Evolutionary conservation across 2,329 filamentous ascomycete species (phyloP).

Genomic region (Coniella lustricola): DNA sequence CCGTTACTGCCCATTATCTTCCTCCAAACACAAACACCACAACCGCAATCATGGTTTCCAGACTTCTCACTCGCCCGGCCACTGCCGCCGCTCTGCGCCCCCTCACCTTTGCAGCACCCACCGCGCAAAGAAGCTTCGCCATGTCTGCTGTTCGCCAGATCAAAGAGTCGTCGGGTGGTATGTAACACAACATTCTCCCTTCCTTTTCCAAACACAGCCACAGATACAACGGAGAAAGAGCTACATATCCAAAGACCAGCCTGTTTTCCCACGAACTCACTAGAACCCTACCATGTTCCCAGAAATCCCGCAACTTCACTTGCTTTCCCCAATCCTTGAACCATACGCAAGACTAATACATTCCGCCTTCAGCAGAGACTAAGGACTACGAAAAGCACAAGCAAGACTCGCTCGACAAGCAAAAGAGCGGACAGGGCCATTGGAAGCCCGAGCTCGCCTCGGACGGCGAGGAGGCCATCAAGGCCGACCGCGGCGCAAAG

Average conservation of each 20-base stretch:
- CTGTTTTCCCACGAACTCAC: too few species aligned
- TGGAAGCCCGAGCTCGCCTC: conserved; percentile 75
- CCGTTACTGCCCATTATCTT: neutral
- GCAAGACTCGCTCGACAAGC: conserved; percentile 55
- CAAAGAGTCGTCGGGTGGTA: conserved; percentile 15
- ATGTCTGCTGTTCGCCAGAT: conserved; percentile 11
- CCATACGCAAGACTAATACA: neutral
- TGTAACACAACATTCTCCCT: neutral
- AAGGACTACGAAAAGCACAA: conserved; percentile 51
- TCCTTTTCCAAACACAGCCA: neutral
- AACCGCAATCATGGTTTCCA: conserved; percentile 12
- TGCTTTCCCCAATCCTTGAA: neutral
- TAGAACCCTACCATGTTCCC: too few species aligned
- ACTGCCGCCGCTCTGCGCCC: conserved; percentile 9
- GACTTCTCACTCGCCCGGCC: conserved; percentile 8
- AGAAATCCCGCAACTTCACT: too few species aligned
- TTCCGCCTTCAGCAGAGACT: conserved; percentile 17
- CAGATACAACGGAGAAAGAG: too few species aligned
- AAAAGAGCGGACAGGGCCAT: conserved; percentile 61
- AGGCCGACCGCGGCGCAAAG: conserved; percentile 50
- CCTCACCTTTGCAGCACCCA: neutral
- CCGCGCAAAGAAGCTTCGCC: conserved; percentile 9
- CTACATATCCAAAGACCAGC: too few species aligned
- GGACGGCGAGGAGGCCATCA: conserved; percentile 71
- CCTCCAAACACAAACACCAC: neutral